A percentile compares a stretch with the other conserved stretches of the same genome.
phyloP scores from a whole-genome alignment of 768 basidiomycete species.

The Crepidotus variabilis region DNA sequence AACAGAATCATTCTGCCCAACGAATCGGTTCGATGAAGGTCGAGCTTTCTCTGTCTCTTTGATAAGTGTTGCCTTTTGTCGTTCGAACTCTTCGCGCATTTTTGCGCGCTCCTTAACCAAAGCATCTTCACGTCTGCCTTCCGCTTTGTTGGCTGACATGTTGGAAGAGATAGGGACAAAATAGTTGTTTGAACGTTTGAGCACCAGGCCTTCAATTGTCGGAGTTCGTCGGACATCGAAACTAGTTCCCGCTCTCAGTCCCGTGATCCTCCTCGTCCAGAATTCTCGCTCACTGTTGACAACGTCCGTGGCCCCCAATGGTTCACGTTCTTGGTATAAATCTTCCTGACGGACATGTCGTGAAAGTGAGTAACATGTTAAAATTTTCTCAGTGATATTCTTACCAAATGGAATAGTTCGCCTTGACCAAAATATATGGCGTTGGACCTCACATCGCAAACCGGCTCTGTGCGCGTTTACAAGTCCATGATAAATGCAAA shows the following conservation, averaged over 20 bases:
- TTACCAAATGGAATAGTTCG: constrained; percentile 51
- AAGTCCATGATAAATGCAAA: constrained; percentile 83
- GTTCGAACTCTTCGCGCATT: constrained; percentile 78
- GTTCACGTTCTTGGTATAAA: constrained; percentile 87
- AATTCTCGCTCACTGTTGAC: constrained; percentile 11
- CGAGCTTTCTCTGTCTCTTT: constrained; percentile 92
- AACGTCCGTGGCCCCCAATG: constrained; percentile 37
- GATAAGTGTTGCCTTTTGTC: constrained; percentile 77
- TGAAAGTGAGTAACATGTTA: constrained; percentile 52
- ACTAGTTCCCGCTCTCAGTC: constrained; percentile 1
- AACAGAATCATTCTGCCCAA: constrained; percentile 91
- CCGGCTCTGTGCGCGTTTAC: constrained; percentile 86
- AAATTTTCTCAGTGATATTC: background rate
- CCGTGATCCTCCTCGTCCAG: constrained; percentile 7
- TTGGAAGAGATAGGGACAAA: constrained; percentile 1
- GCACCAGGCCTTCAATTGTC: background rate
- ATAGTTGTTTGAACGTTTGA: background rate
- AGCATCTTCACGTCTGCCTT: constrained; percentile 84
- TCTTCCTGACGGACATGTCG: constrained; percentile 70
- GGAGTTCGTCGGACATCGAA: constrained; percentile 26
- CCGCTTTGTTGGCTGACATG: constrained; percentile 77
- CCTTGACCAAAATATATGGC: constrained; percentile 89
- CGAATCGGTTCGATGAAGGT: constrained; percentile 83
- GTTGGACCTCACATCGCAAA: constrained; percentile 72
- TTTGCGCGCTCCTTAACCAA: constrained; percentile 79